phyloP scores from a whole-genome alignment of 805 yeast species.

The Lachancea thermotolerans region DNA sequence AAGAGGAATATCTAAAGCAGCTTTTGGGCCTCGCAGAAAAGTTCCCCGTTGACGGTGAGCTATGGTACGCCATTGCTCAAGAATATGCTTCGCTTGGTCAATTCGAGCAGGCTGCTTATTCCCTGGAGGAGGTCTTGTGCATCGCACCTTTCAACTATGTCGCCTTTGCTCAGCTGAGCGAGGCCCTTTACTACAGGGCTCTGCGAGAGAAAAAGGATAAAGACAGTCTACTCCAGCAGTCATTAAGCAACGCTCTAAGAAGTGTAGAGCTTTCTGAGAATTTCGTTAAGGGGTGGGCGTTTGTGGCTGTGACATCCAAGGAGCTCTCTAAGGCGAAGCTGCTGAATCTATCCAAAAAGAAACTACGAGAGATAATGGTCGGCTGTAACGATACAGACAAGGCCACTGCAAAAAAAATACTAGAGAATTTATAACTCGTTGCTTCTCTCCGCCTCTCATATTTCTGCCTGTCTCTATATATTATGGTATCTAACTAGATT shows the following conservation, averaged over 20 bases:
- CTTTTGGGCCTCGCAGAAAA: conserved; percentile 23
- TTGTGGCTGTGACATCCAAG: conserved; percentile 38
- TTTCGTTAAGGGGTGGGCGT: conserved; percentile 69
- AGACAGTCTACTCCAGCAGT: conserved; percentile 11
- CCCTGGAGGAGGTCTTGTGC: conserved; percentile 64
- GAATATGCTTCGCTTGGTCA: conserved; percentile 56
- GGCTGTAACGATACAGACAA: conserved; percentile 31
- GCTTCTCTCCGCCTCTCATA: background rate
- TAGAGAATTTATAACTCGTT: conserved; percentile 11
- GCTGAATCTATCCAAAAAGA: conserved; percentile 31
- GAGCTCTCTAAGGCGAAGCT: conserved; percentile 30
- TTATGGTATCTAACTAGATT: background rate
- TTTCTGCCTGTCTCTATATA: background rate
- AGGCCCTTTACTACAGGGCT: conserved; percentile 19
- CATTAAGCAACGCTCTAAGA: conserved; percentile 51
- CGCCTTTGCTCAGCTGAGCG: conserved; percentile 27
- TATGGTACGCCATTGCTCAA: conserved; percentile 73
- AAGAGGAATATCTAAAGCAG: conserved; percentile 15
- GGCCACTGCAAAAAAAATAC: conserved; percentile 33
- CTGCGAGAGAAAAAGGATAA: conserved; percentile 10
- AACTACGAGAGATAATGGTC: conserved; percentile 33
- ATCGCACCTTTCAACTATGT: conserved; percentile 47
- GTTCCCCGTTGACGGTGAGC: conserved; percentile 63
- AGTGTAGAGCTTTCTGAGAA: conserved; percentile 70
- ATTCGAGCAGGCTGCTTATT: conserved; percentile 57